A percentile compares a stretch with the other conserved stretches of the same genome.
These are phyloP conservation scores for Aspergillus eucalypticola DNA, from an alignment of 2,329 filamentous ascomycete species.

Conservation along the genomic window DNA sequence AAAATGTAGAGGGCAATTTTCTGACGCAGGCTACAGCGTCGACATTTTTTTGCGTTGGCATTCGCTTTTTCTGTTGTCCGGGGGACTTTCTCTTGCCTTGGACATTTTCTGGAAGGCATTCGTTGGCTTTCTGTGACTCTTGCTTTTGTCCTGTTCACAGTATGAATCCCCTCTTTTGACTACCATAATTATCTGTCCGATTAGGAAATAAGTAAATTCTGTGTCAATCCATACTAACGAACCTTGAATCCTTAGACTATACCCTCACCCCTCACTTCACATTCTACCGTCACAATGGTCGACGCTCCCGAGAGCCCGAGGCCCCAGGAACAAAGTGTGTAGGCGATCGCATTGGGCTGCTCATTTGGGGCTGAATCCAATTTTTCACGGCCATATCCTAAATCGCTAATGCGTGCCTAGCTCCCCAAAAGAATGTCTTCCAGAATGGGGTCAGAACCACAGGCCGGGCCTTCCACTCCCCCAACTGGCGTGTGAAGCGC, in stretches of 20 bases:
- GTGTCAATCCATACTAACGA: background rate
- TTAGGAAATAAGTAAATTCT: constrained; percentile 15
- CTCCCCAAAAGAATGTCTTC: constrained; percentile 32
- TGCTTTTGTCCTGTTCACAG: background rate
- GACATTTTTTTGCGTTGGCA: background rate
- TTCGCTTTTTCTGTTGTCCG: background rate
- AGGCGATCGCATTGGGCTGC: constrained; percentile 18
- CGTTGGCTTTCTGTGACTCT: background rate
- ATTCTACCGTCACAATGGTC: constrained; percentile 27
- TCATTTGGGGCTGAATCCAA: constrained; percentile 20
- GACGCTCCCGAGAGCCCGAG: constrained; percentile 31
- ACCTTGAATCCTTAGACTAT: background rate
- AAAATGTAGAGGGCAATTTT: constrained; percentile 22
- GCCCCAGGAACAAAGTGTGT: constrained; percentile 38
- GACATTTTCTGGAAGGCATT: background rate
- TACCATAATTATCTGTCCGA: constrained; percentile 6
- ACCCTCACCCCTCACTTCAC: background rate
- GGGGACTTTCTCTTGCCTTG: background rate
- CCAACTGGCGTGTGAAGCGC: constrained; percentile 45
- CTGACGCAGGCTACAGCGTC: constrained; percentile 6
- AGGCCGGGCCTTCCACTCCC: constrained; percentile 41
- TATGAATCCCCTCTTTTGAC: background rate
- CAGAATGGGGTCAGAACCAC: constrained; percentile 37
- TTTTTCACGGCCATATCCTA: constrained; percentile 1
- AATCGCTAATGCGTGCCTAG: constrained; percentile 26